Evolutionary conservation across 257 asterid species (phyloP).

Genomic region (Parsonsia alboflavescens): DNA sequence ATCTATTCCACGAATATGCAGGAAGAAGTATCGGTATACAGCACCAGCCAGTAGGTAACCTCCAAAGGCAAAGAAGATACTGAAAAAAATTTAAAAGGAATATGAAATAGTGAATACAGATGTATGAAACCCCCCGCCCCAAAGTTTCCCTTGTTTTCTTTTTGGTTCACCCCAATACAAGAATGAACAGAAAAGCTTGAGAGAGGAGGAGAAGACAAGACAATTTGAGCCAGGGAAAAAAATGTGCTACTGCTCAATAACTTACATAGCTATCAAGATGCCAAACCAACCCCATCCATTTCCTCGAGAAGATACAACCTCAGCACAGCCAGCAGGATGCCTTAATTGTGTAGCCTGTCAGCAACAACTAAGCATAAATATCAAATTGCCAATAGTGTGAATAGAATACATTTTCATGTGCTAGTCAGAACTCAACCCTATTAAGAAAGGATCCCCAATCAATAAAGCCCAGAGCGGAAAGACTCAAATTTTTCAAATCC

Average conservation of each 20-base stretch:
- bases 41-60: constrained; percentile 75
- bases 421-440: not conserved
- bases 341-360: constrained; percentile 65
- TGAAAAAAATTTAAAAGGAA: constrained; percentile 23
- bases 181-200: not conserved
- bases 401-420: not conserved
- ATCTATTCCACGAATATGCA: constrained; percentile 83
- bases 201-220: too few relatives aligned
- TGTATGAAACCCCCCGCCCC: not conserved
- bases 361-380: constrained; percentile 18
- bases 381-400: constrained; percentile 10
- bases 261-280: constrained; percentile 56
- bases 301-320: constrained; percentile 56
- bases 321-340: constrained; percentile 94
- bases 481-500: constrained; percentile 2
- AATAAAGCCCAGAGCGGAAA: constrained; percentile 5
- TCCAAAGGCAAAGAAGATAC: constrained; percentile 74
- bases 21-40: constrained; percentile 63
- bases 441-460: not conserved
- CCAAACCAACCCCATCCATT: constrained; percentile 83
- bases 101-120: constrained; percentile 14
- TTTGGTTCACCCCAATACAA: not conserved
- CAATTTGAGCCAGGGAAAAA: not conserved
- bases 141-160: too few relatives aligned
- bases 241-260: constrained; percentile 12